These are phyloP conservation scores for Byssochlamys sp. DNA, from an alignment of 2,329 filamentous ascomycete genomes.

Conservation along the genomic window DNA sequence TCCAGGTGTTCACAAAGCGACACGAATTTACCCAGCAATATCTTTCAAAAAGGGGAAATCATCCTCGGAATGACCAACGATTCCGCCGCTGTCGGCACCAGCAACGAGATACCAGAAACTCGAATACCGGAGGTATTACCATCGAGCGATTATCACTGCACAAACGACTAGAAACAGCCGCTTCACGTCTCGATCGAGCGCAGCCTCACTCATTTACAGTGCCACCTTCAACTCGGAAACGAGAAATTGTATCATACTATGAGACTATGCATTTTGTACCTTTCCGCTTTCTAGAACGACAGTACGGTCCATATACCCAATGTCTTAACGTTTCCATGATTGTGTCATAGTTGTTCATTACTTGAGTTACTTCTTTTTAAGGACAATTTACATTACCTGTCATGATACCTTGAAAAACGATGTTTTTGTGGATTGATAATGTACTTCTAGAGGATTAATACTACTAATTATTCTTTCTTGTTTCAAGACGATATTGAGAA, in stretches of 20 bases:
- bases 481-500: not conserved
- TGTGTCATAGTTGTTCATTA: not conserved
- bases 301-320: not conserved
- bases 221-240: not conserved
- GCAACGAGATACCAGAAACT: no score
- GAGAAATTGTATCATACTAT: not conserved
- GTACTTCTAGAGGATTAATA: not conserved
- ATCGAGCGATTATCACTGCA: no score
- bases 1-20: not conserved
- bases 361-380: not conserved
- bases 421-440: no score
- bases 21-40: no score
- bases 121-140: no score
- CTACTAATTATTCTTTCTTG: not conserved
- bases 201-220: not conserved
- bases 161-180: no score
- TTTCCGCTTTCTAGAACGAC: not conserved
- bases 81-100: no score
- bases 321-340: not conserved
- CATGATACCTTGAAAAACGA: not conserved
- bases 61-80: no score
- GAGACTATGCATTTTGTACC: not conserved
- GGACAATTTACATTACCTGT: not conserved
- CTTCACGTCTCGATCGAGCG: no score
- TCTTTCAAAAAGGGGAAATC: no score